These are phyloP conservation scores for Geranium brycei DNA, from an alignment of 345 rosid species.

Conservation along the genomic window DNA sequence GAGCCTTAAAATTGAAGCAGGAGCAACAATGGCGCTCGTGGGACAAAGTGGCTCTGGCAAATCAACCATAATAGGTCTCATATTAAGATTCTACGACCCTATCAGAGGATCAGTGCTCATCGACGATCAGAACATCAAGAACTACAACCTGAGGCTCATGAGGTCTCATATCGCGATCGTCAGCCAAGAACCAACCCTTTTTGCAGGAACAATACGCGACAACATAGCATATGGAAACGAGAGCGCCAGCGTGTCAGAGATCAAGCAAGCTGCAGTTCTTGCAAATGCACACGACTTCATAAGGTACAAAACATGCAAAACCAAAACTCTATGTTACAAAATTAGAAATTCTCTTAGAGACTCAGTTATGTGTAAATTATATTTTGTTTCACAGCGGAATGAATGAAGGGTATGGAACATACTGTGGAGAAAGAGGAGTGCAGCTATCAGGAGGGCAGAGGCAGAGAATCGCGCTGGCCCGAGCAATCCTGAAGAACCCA, in stretches of 20 bases:
- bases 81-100: conserved; percentile 57
- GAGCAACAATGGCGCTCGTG: conserved; percentile 41
- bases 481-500: conserved; percentile 57
- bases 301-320: conserved; percentile 33
- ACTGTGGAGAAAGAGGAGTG: conserved; percentile 53
- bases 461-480: conserved; percentile 59
- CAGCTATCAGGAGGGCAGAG: conserved; percentile 72
- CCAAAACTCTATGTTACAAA: background rate
- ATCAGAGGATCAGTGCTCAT: conserved; percentile 30
- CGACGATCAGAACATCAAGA: conserved; percentile 41
- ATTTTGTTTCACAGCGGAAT: conserved; percentile 28
- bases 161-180: conserved; percentile 51
- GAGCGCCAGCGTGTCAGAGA: conserved; percentile 39
- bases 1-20: conserved; percentile 46
- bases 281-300: conserved; percentile 62
- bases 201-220: conserved; percentile 49
- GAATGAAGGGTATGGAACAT: conserved; percentile 53
- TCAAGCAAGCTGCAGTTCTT: conserved; percentile 35
- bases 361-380: background rate
- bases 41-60: conserved; percentile 63
- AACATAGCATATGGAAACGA: conserved; percentile 44
- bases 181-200: conserved; percentile 58
- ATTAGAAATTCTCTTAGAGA: too few relatives aligned
- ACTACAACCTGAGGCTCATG: conserved; percentile 30
- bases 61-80: conserved; percentile 47